Conservation (phyloP, 23 red algal species). For the Gracilaria gracilis region DNA sequence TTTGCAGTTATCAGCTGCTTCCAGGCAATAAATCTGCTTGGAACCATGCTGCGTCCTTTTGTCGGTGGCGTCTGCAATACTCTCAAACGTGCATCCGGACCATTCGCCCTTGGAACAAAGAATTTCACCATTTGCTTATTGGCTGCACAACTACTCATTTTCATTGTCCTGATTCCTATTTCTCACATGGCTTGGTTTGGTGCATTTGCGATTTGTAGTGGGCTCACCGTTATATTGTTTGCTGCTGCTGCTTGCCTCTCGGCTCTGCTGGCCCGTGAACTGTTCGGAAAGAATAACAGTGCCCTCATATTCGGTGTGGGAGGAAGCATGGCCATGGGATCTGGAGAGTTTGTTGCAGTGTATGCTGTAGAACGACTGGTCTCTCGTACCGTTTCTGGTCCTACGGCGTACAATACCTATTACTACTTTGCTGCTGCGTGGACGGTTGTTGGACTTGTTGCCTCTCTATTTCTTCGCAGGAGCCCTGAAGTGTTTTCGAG, state of each 20-base stretch:
- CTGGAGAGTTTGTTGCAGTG: slow-evolving; percentile 26
- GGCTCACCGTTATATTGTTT: slow-evolving; percentile 21
- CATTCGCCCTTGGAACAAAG: background rate
- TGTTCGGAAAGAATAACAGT: slow-evolving; percentile 40
- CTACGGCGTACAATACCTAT: background rate
- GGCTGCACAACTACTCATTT: slow-evolving; percentile 1
- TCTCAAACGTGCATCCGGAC: background rate
- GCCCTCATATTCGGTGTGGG: slow-evolving; percentile 42
- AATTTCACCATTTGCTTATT: slow-evolving; percentile 4
- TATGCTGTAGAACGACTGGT: background rate
- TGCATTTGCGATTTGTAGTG: slow-evolving; percentile 19
- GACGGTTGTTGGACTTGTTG: background rate
- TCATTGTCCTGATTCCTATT: background rate
- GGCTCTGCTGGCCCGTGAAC: slow-evolving; percentile 6
- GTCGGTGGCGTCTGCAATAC: slow-evolving; percentile 13
- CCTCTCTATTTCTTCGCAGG: background rate
- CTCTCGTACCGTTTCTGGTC: slow-evolving; percentile 4
- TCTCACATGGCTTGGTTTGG: slow-evolving; percentile 24
- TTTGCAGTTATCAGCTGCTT: background rate
- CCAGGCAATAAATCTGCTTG: slow-evolving; percentile 16
- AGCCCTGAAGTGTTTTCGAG: background rate
- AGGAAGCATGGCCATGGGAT: slow-evolving; percentile 40
- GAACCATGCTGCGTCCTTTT: background rate
- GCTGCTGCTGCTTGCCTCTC: slow-evolving; percentile 7
- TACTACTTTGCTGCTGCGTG: slow-evolving; percentile 12